phyloP scores from a whole-genome alignment of 257 asterid species.

The Lycium ferocissimum region DNA sequence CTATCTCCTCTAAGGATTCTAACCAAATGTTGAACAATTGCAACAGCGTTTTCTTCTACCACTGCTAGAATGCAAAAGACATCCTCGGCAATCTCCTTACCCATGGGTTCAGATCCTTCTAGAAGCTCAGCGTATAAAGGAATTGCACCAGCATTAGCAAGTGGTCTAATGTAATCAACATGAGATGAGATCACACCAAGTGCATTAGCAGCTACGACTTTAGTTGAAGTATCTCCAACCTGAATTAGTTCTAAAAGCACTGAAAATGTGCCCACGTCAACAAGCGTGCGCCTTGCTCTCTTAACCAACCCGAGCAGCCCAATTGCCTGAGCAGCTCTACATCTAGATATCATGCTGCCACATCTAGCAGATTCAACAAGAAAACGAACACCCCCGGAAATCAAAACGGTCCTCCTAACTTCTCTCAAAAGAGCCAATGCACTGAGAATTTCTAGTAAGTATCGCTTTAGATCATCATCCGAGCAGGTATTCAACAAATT shows the following conservation, averaged over 20 bases:
- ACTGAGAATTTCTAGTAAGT: conserved; percentile 61
- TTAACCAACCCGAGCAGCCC: conserved; percentile 63
- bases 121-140: conserved; percentile 58
- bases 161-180: conserved; percentile 52
- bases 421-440: conserved; percentile 64
- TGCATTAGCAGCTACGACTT: conserved; percentile 62
- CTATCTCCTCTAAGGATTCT: conserved; percentile 50
- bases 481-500: conserved; percentile 43
- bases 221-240: conserved; percentile 50
- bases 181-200: conserved; percentile 67
- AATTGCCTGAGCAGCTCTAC: conserved; percentile 71
- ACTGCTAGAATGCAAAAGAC: conserved; percentile 63
- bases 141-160: conserved; percentile 56
- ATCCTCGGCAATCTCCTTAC: conserved; percentile 65
- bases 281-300: conserved; percentile 50
- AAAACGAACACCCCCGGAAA: conserved; percentile 43
- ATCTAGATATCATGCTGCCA: conserved; percentile 65
- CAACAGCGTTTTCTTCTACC: conserved; percentile 53
- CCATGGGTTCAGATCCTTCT: conserved; percentile 45
- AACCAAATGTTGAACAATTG: conserved; percentile 53
- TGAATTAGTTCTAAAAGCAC: conserved; percentile 52
- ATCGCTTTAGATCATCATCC: conserved; percentile 40
- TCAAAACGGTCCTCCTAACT: conserved; percentile 56
- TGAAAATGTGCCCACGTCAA: conserved; percentile 48
- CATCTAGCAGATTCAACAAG: conserved; percentile 59